Evolutionary conservation across 2,329 filamentous ascomycete genomes (phyloP).

Genomic region (Arthrobotrys iridis): DNA sequence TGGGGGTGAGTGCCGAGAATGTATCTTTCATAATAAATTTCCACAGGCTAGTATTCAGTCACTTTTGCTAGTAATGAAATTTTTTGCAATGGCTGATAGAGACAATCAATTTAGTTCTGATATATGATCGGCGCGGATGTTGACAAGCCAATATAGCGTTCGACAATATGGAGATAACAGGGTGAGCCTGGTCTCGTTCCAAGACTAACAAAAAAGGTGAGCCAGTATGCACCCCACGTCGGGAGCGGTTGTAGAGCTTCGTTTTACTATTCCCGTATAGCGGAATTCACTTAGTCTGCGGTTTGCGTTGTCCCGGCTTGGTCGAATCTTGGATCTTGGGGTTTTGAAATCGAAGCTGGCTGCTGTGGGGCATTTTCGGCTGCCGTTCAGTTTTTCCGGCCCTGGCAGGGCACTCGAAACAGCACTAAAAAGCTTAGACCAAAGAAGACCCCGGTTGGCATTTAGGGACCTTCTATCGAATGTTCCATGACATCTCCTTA

Average conservation of each 20-base stretch:
- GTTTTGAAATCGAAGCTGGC: constrained; percentile 10
- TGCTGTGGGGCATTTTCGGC: constrained; percentile 45
- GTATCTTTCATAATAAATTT: neutral
- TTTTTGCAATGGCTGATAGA: neutral
- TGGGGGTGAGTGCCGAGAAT: neutral
- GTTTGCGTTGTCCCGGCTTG: constrained; percentile 44
- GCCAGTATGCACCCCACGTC: constrained; percentile 10
- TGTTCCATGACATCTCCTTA: constrained; percentile 52
- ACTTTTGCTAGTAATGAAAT: neutral
- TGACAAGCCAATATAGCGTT: constrained; percentile 1
- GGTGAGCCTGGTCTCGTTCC: too few relatives aligned
- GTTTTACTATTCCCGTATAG: neutral
- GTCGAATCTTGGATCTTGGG: constrained; percentile 34
- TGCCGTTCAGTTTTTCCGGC: constrained; percentile 52
- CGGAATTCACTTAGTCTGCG: neutral
- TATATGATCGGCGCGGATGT: neutral
- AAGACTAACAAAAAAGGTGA: too few relatives aligned
- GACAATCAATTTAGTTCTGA: neutral
- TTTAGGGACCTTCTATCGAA: constrained; percentile 28
- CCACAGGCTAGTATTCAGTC: neutral
- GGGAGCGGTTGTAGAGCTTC: neutral
- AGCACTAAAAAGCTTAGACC: constrained; percentile 45
- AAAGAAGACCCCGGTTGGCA: neutral
- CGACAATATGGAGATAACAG: constrained; percentile 18
- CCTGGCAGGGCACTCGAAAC: constrained; percentile 48